Base-by-base conservation (phyloP, 495 filamentous ascomycete genomes). In the Penicillium odoratum region DNA sequence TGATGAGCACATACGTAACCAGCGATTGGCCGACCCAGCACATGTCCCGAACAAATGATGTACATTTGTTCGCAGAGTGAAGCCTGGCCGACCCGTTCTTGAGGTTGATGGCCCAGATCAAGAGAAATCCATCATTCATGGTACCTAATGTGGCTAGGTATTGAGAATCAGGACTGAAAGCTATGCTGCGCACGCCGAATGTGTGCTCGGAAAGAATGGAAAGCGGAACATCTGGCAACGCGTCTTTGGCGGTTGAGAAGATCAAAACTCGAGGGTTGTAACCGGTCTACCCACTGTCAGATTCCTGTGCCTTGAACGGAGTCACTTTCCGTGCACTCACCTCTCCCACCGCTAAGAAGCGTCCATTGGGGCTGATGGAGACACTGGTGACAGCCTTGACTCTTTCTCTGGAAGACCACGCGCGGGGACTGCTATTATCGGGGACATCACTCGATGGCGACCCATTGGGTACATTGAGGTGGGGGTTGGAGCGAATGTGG, bases 371-470 rank as follows among this genome's bases (percentile, higher is more conserved):
- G 71, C 92, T 97, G 54, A 98, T 85, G 18, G 89, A 89, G 28
- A 98, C 82, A 74, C 91, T 95, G n/a, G 92, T 97, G 2, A 92
- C 90, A n/a, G 93, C 91, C 72, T 97, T 97, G 66, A 96, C 88
- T 58, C 92, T 81, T 69, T 97, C 93, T 61, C 90, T 83, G 30
- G 90, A 92, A 7, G 89, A 91, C 89, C 89, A 91, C 33, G 84
- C 87, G 57, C 87, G 91, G 44, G 80, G 81, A 56, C 77, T 79
- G 18, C 85, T 79, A 31, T 80, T 83, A 45, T 95, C 91, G 8
- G 80, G 67, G 74, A 68, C 66, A 40, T 84, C 83, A 50, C 56
- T 67, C 0, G 63, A 70, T 5, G 83, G 74, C 15, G 76, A 74
- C 3, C 63, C 64, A 57, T 64, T 74, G 50, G 64, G 58, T 28